Evolutionary conservation across 1,284 basidiomycete species (phyloP).

Genomic region (Athelia psychrophila): DNA sequence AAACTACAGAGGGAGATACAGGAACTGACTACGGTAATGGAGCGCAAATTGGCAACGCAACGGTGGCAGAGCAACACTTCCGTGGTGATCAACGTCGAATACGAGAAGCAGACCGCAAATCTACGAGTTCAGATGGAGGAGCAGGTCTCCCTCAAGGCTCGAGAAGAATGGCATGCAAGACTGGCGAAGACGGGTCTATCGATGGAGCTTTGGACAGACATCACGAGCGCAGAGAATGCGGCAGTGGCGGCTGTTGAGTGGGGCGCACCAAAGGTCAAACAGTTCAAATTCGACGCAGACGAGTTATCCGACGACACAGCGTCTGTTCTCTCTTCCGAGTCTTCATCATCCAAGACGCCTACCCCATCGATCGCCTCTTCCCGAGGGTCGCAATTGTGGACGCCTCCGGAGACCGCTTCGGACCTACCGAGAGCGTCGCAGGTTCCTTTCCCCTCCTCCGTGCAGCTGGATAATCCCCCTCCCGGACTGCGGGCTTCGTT

Average conservation of each 20-base stretch:
- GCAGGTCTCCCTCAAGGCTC: not conserved
- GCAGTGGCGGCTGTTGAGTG: not conserved
- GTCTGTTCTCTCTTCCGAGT: not conserved
- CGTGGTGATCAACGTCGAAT: not conserved
- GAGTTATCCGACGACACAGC: not conserved
- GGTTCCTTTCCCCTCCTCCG: not conserved
- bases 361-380: not conserved
- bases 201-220: not conserved
- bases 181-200: not conserved
- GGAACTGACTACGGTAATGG: not conserved
- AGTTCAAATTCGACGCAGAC: not conserved
- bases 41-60: not conserved
- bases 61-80: not conserved
- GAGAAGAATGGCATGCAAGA: not conserved
- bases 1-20: not conserved
- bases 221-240: not conserved
- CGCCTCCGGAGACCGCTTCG: not conserved
- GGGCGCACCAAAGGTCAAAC: not conserved
- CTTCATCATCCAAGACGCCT: not conserved
- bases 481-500: not conserved
- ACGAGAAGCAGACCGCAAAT: not conserved
- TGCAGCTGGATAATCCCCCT: not conserved
- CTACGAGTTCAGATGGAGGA: not conserved
- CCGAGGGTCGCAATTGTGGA: not conserved
- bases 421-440: not conserved